These are phyloP conservation scores for Trametes cinnabarina DNA, from an alignment of 768 basidiomycete species.

Conservation along the genomic window DNA sequence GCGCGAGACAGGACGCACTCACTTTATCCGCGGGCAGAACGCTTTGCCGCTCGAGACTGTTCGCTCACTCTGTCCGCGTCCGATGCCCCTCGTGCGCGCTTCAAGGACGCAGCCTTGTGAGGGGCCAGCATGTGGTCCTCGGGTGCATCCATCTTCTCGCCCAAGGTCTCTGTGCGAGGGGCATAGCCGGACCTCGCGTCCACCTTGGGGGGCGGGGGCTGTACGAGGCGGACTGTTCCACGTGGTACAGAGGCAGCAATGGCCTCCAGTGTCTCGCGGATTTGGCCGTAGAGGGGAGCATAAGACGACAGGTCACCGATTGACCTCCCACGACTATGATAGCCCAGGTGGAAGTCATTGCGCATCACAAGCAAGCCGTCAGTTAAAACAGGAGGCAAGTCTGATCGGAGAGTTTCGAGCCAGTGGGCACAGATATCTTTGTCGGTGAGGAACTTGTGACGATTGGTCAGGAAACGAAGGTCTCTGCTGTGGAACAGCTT, in stretches of 20 bases:
- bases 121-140: background rate
- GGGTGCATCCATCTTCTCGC: background rate
- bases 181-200: background rate
- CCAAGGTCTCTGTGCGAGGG: background rate
- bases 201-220: background rate
- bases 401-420: background rate
- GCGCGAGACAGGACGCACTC: background rate
- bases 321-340: background rate
- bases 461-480: background rate
- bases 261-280: background rate
- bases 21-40: background rate
- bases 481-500: background rate
- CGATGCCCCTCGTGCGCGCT: background rate
- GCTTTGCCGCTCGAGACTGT: background rate
- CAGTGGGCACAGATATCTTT: background rate
- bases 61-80: background rate
- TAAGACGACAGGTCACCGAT: constrained; percentile 1
- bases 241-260: background rate
- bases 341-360: background rate
- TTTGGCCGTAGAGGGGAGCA: background rate
- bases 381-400: background rate
- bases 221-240: background rate
- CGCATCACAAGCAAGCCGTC: background rate
- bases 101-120: background rate
- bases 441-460: background rate